Evolutionary conservation across 1,284 basidiomycete species (phyloP).

Genomic region (Ustilago tritici): DNA sequence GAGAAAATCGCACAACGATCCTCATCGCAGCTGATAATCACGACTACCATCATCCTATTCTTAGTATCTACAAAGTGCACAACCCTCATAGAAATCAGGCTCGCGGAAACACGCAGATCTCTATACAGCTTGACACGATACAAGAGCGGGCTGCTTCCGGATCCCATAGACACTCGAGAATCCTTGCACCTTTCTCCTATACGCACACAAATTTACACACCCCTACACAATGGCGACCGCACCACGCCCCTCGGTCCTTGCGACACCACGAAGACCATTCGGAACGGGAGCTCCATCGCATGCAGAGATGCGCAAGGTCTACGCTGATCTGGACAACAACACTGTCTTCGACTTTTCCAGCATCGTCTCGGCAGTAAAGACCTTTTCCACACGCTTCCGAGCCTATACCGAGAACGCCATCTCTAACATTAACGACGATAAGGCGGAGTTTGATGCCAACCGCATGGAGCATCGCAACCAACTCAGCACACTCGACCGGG

Average conservation of each 20-base stretch:
- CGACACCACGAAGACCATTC: constrained; percentile 45
- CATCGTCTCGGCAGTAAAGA: constrained; percentile 46
- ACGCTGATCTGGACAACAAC: constrained; percentile 50
- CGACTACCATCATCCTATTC: constrained; percentile 15
- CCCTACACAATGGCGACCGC: constrained; percentile 26
- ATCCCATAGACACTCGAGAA: background rate
- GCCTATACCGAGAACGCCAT: constrained; percentile 58
- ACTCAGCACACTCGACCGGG: constrained; percentile 49
- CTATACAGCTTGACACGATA: background rate
- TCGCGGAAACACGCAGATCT: no score
- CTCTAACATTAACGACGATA: constrained; percentile 55
- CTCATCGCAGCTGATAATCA: background rate
- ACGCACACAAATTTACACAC: background rate
- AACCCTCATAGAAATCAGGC: background rate
- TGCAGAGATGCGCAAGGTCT: constrained; percentile 51
- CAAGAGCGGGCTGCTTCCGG: background rate
- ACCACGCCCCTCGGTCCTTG: constrained; percentile 40
- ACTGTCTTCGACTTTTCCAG: constrained; percentile 59
- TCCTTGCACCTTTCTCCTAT: background rate
- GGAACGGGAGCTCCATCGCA: constrained; percentile 35
- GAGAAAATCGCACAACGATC: background rate
- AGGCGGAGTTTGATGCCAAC: constrained; percentile 52
- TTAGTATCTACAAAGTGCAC: background rate
- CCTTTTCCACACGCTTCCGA: constrained; percentile 54
- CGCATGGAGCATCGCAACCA: constrained; percentile 52